Percentiles rank a stretch among this genome's conserved stretches.
phyloP scores from a whole-genome alignment of 2,329 filamentous ascomycete genomes.

The Xylaria arbuscula region DNA sequence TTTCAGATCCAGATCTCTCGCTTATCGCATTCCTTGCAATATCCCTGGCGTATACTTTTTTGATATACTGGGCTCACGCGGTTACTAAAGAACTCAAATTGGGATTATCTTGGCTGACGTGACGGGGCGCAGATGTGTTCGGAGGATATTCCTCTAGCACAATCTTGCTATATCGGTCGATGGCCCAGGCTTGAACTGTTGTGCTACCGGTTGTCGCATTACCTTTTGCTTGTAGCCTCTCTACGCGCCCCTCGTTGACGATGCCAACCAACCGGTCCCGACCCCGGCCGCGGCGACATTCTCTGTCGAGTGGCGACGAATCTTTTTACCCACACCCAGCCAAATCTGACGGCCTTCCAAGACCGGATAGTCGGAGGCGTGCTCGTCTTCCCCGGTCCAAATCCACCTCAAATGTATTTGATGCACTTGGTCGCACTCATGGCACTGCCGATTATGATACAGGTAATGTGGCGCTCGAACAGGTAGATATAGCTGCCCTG shows the following conservation, averaged over 20 bases:
- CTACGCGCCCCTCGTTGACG: constrained; percentile 9
- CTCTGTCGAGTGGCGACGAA: constrained; percentile 38
- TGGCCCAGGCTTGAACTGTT: background rate
- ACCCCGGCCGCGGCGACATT: constrained; percentile 34
- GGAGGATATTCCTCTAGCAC: background rate
- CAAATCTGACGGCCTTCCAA: constrained; percentile 31
- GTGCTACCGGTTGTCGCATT: background rate
- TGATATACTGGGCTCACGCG: background rate
- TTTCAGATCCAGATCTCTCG: background rate
- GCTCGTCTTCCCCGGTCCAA: constrained; percentile 44
- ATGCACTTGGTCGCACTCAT: constrained; percentile 23
- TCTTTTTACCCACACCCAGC: constrained; percentile 33
- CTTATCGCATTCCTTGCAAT: constrained; percentile 1
- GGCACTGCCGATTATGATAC: constrained; percentile 24
- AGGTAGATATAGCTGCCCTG: constrained; percentile 37
- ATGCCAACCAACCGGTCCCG: constrained; percentile 32
- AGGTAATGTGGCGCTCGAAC: constrained; percentile 36
- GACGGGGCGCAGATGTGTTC: constrained; percentile 1
- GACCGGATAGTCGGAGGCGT: constrained; percentile 25
- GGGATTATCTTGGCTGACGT: background rate
- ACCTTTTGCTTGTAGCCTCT: background rate
- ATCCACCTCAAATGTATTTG: constrained; percentile 46
- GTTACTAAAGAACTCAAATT: background rate
- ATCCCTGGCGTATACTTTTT: background rate
- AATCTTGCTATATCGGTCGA: background rate